Evolutionary conservation across 2,329 filamentous ascomycete genomes (phyloP).

Genomic region (Microsporum ferrugineum): DNA sequence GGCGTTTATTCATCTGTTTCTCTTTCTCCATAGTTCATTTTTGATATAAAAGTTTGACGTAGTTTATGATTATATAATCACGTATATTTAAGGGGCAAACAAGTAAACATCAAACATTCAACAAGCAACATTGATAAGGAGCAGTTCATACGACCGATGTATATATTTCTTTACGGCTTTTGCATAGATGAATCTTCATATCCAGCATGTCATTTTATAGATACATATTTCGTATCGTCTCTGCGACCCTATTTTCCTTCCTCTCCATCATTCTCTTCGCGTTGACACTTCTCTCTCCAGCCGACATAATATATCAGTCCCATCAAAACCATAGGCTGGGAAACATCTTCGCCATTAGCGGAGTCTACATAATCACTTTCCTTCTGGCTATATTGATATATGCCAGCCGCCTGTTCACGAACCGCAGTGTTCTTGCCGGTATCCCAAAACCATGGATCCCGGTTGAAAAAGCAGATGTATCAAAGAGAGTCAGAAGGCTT

Average conservation of each 20-base stretch:
- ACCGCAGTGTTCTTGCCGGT: constrained; percentile 61
- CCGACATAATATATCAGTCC: constrained; percentile 69
- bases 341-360: constrained; percentile 72
- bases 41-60: no score
- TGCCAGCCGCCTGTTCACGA: constrained; percentile 73
- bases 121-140: not conserved
- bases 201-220: not conserved
- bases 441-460: constrained; percentile 85
- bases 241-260: constrained; percentile 64
- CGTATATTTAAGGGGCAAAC: not conserved
- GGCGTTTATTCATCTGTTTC: not conserved
- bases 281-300: constrained; percentile 68
- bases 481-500: constrained; percentile 60
- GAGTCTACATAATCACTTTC: constrained; percentile 62
- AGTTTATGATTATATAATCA: not conserved
- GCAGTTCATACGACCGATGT: not conserved
- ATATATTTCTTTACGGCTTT: not conserved
- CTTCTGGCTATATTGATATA: constrained; percentile 66
- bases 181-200: not conserved
- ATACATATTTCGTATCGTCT: constrained; percentile 58
- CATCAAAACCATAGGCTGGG: constrained; percentile 54
- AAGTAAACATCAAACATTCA: not conserved
- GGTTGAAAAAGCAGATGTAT: constrained; percentile 72
- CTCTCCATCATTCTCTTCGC: constrained; percentile 61
- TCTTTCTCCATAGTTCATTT: not conserved